Conservation (phyloP, 2,329 filamentous ascomycete species). For the Xylaria sp. region DNA sequence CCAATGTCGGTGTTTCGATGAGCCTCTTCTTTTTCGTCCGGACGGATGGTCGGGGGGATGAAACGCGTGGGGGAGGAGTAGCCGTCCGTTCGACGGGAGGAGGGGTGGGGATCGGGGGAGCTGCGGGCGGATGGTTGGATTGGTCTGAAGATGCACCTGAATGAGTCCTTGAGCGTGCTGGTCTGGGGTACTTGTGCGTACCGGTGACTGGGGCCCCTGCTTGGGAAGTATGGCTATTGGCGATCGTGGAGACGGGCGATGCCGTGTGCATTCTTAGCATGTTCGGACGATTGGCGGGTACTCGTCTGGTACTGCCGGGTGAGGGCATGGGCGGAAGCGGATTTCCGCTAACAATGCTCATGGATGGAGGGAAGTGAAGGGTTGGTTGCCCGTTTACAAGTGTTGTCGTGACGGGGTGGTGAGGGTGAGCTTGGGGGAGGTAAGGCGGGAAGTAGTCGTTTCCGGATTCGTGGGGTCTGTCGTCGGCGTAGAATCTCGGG, state of each 20-base stretch:
- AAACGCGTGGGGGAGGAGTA: constrained; percentile 54
- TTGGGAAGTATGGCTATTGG: constrained; percentile 49
- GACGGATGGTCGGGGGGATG: constrained; percentile 56
- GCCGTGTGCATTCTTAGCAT: constrained; percentile 75
- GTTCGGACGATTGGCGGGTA: constrained; percentile 51
- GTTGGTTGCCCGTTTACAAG: constrained; percentile 35
- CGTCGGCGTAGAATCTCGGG: constrained; percentile 41
- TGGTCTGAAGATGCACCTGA: constrained; percentile 62
- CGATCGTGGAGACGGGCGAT: constrained; percentile 69
- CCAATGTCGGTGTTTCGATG: constrained; percentile 52
- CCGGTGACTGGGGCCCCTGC: constrained; percentile 43
- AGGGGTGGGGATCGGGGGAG: constrained; percentile 56
- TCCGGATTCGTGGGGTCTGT: constrained; percentile 43
- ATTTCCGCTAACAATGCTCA: constrained; percentile 80
- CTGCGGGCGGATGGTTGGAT: constrained; percentile 50
- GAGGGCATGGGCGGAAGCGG: constrained; percentile 83
- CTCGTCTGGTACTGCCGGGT: constrained; percentile 68
- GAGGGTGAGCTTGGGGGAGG: constrained; percentile 34
- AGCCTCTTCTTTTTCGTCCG: constrained; percentile 60
- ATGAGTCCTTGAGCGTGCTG: constrained; percentile 62
- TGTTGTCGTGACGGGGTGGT: constrained; percentile 38
- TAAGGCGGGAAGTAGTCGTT: constrained; percentile 45
- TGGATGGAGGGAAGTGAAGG: constrained; percentile 62
- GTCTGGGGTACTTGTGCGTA: constrained; percentile 49
- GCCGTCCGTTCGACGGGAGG: constrained; percentile 63